A percentile compares a stretch with the other conserved stretches of the same genome.
Evolutionary conservation across 345 rosid species (phyloP).

Genomic region (Heritiera fomes): DNA sequence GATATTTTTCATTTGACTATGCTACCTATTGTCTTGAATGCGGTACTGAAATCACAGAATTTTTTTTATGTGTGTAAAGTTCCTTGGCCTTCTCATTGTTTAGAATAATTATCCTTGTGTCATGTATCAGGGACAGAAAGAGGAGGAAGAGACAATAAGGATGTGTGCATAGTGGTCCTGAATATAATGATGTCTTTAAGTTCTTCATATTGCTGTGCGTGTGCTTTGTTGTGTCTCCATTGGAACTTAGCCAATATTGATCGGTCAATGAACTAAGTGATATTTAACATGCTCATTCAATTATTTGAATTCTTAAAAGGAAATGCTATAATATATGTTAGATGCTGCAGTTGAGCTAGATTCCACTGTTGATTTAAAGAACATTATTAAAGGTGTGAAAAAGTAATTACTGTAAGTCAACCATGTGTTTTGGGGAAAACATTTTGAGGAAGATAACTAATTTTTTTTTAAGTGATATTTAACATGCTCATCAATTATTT

Average conservation of each 20-base stretch:
- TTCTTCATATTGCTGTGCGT: background rate
- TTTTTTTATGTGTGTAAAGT: background rate
- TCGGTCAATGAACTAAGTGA: background rate
- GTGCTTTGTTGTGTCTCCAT: background rate
- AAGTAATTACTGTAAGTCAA: background rate
- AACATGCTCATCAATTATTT: background rate
- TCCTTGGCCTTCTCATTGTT: background rate
- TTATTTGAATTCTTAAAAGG: background rate
- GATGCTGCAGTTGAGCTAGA: background rate
- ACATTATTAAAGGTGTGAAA: background rate
- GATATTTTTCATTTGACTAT: background rate
- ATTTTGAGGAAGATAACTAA: background rate
- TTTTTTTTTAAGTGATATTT: background rate
- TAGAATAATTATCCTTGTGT: background rate
- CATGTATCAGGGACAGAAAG: conserved; percentile 3
- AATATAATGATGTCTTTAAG: background rate
- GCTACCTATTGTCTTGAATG: background rate
- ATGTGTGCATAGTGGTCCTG: background rate
- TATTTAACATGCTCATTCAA: background rate
- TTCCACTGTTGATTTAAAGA: background rate
- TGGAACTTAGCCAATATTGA: background rate
- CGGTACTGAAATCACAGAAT: background rate
- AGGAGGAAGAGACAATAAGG: background rate
- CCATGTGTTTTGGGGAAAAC: background rate
- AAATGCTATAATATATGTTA: background rate